Base-by-base conservation (phyloP, 2,329 filamentous ascomycete genomes). In the Aspergillus sp. region DNA sequence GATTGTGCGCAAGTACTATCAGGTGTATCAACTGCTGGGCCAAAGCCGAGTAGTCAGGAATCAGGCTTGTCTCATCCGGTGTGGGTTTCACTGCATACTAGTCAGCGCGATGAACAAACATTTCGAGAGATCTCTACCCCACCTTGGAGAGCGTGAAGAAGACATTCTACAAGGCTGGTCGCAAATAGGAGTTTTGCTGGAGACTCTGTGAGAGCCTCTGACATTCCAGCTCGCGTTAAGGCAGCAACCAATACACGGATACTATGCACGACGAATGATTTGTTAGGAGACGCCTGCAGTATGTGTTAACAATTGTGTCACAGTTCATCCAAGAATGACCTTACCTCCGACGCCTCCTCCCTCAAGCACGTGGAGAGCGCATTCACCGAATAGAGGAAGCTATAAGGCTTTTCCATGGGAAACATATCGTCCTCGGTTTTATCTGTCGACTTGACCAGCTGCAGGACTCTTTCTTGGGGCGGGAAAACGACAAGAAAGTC, bases 331-430 rank as follows among this genome's bases (percentile, higher is more conserved):
- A 22, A 4, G 2, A 19, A 17, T 11, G n/a, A 19, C 57, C 53
- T 49, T 54, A 66, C 69, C 55, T 74, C 70, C 16, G 71, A 59
- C 7, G 62, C 72, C 65, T 74, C 73, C 55, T 71, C 71, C 22
- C 76, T 73, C 36, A 90, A 76, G 65, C 85, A 87, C 50, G 84
- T 79, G 19, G 78, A 74, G 36, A 95, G 75, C 1, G 85, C 82
- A 63, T 87, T 80, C 1, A 90, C 72, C 2, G 87, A 86, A 65
- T 92, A 95, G 0, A 91, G 76, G 2, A 84, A 84, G 60, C 87
- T 88, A 75, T 85, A 91, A 2, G 87, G 86, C 53, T 87, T 84
- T 0, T 81, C 79, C 1, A 82, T 69, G 6, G 88, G 86, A 54
- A 94, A 91, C 1, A 91, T 73, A 10, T 86, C 79, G 10, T 73